Conservation (phyloP, 139 green algal species). For the Asterochloris erici region DNA sequence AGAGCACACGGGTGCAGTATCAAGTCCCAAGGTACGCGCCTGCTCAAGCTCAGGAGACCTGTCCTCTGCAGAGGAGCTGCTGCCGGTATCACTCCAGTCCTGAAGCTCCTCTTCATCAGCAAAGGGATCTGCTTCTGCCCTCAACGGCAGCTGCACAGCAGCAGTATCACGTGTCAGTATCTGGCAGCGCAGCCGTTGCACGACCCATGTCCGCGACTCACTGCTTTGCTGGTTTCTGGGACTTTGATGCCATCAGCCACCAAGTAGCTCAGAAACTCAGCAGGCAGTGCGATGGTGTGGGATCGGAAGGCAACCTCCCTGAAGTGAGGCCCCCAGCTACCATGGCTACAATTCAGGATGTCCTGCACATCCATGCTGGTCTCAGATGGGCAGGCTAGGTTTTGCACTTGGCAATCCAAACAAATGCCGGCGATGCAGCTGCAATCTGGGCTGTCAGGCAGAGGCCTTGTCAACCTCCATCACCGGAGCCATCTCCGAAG, state of each 20-base stretch:
- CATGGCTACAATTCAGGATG: slow-evolving; percentile 46
- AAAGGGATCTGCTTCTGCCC: neutral
- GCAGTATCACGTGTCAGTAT: neutral
- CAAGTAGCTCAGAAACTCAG: slow-evolving; percentile 56
- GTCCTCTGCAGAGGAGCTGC: slow-evolving; percentile 4
- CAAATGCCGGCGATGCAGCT: no score
- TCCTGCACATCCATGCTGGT: slow-evolving; percentile 13
- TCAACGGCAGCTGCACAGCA: neutral
- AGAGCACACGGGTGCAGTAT: neutral
- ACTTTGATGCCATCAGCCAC: slow-evolving; percentile 61
- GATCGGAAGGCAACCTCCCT: slow-evolving; percentile 23
- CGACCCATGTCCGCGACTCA: slow-evolving; percentile 15
- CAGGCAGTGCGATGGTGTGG: slow-evolving; percentile 41
- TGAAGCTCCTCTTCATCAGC: slow-evolving; percentile 29
- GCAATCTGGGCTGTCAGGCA: no score
- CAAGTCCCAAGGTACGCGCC: neutral
- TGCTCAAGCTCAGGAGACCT: neutral
- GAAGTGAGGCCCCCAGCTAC: slow-evolving; percentile 52
- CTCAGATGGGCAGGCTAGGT: no score
- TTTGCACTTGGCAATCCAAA: no score
- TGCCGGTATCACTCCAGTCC: slow-evolving; percentile 23
- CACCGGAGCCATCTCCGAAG: no score
- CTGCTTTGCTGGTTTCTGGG: slow-evolving; percentile 34
- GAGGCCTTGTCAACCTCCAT: no score
- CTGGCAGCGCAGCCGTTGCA: neutral